These are phyloP conservation scores for Hericium erinaceus DNA, from an alignment of 768 basidiomycete species.

Conservation along the genomic window DNA sequence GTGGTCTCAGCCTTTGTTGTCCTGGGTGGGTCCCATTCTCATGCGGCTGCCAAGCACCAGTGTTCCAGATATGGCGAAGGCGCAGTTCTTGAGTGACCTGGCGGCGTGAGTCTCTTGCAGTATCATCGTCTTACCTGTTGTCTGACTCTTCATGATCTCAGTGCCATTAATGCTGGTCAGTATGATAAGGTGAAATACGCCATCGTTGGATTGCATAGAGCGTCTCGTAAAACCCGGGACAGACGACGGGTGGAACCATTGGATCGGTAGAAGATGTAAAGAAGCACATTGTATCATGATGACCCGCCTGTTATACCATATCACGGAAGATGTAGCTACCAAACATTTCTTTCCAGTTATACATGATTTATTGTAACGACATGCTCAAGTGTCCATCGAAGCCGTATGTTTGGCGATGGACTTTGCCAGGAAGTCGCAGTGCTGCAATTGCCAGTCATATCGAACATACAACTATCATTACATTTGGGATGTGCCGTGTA, in stretches of 20 bases:
- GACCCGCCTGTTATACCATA: constrained; percentile 5
- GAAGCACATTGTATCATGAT: constrained; percentile 11
- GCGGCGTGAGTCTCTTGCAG: constrained; percentile 45
- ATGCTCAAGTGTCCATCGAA: too few relatives aligned
- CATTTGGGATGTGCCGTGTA: too few relatives aligned
- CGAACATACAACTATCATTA: too few relatives aligned
- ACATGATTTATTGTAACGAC: constrained; percentile 5
- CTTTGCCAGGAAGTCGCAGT: too few relatives aligned
- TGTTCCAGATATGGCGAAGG: constrained; percentile 56
- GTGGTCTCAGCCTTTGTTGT: constrained; percentile 61
- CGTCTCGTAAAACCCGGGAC: constrained; percentile 66
- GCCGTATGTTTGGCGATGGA: too few relatives aligned
- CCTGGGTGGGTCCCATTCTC: constrained; percentile 66
- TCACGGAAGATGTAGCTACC: not conserved
- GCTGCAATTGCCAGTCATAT: too few relatives aligned
- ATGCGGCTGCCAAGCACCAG: constrained; percentile 56
- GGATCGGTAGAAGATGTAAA: constrained; percentile 18
- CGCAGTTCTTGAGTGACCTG: constrained; percentile 65
- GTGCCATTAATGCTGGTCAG: constrained; percentile 42
- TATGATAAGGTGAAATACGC: constrained; percentile 80
- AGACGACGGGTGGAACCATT: constrained; percentile 36
- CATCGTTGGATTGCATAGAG: constrained; percentile 58
- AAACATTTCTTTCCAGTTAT: not conserved
- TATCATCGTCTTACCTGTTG: constrained; percentile 7
- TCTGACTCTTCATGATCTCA: constrained; percentile 30